Evolutionary conservation across 345 rosid genomes (phyloP).

Genomic region (Litchi chinensis): DNA sequence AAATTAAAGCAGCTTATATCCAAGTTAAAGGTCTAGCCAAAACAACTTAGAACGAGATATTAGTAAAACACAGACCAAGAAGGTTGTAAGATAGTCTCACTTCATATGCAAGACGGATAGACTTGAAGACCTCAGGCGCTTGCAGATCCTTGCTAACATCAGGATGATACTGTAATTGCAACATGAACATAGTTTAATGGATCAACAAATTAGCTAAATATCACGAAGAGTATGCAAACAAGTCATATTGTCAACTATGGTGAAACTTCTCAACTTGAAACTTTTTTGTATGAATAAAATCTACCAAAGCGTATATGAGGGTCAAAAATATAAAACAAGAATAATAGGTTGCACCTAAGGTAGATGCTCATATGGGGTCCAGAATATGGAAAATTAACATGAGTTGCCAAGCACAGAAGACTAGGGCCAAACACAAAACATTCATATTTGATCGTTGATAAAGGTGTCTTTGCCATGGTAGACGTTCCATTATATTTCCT

Average conservation of each 20-base stretch:
- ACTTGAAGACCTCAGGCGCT: slow-evolving; percentile 81
- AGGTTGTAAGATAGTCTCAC: slow-evolving; percentile 44
- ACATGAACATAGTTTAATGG: slow-evolving; percentile 18
- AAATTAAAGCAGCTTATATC: not conserved
- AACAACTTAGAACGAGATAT: slow-evolving; percentile 6
- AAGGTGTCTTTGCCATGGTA: not conserved
- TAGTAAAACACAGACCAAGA: slow-evolving; percentile 4
- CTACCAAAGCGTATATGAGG: not conserved
- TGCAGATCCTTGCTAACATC: slow-evolving; percentile 76
- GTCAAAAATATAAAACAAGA: not conserved
- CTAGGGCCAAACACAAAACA: not conserved
- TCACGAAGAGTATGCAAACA: not conserved
- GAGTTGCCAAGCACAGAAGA: not conserved
- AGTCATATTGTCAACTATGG: not conserved
- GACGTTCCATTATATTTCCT: not conserved
- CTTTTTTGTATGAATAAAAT: not conserved
- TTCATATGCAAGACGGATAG: slow-evolving; percentile 70
- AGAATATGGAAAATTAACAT: not conserved
- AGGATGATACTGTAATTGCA: slow-evolving; percentile 71
- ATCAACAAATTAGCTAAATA: not conserved
- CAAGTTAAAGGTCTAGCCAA: not conserved
- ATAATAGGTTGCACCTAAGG: not conserved
- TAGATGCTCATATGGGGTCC: not conserved
- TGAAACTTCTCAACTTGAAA: not conserved
- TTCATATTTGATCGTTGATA: not conserved